Percentiles rank a stretch among this genome's conserved stretches.
Evolutionary conservation across 139 green algal species (phyloP).

Genomic region (Chlorella sorokiniana): DNA sequence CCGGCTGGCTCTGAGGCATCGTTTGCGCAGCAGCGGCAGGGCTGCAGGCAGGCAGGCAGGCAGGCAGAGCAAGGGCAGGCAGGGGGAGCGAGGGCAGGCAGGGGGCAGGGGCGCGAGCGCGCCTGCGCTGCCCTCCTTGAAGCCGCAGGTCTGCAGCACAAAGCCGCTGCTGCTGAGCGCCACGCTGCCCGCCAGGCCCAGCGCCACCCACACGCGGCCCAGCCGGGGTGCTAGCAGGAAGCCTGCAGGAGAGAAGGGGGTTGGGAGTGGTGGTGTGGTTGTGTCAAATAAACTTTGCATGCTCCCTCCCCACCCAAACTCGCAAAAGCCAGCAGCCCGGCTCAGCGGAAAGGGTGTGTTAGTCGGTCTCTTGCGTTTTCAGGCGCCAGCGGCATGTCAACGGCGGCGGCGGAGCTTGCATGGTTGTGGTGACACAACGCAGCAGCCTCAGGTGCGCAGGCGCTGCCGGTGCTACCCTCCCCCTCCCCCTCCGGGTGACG

Average conservation of each 20-base stretch:
- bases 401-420: too few relatives aligned
- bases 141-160: conserved; percentile 78
- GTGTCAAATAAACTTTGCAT: neutral
- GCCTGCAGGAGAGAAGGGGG: conserved; percentile 31
- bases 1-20: too few relatives aligned
- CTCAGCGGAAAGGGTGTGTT: too few relatives aligned
- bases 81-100: neutral
- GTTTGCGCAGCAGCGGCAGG: too few relatives aligned
- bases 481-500: neutral
- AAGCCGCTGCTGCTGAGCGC: conserved; percentile 74
- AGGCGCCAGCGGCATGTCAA: too few relatives aligned
- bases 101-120: neutral
- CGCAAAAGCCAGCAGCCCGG: too few relatives aligned
- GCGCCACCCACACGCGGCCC: conserved; percentile 52
- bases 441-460: too few relatives aligned
- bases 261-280: neutral
- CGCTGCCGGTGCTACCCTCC: neutral
- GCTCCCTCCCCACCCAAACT: too few relatives aligned
- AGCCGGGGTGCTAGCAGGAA: conserved; percentile 68
- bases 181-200: conserved; percentile 67
- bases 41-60: neutral
- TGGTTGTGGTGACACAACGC: too few relatives aligned
- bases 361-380: too few relatives aligned
- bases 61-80: neutral
- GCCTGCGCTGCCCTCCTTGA: conserved; percentile 82